Conservation (phyloP, 257 asterid species). For the Plantago ovata region DNA sequence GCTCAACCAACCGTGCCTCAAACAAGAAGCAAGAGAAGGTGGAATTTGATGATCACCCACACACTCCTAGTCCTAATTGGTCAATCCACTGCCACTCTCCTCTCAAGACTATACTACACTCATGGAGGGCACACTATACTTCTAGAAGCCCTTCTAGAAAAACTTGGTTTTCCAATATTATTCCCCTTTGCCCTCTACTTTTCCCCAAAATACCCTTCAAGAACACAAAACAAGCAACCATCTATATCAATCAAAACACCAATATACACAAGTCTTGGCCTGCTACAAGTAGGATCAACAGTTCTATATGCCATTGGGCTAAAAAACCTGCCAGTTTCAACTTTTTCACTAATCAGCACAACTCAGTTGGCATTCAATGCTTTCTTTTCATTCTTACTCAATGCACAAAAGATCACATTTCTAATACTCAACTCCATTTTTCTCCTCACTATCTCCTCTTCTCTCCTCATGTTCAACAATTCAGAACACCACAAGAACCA, state of each 20-base stretch:
- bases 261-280: conserved; percentile 35
- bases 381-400: conserved; percentile 43
- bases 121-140: conserved; percentile 52
- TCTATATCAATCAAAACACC: conserved; percentile 7
- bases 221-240: conserved; percentile 14
- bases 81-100: conserved; percentile 39
- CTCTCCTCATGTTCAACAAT: conserved; percentile 27
- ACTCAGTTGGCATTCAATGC: conserved; percentile 58
- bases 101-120: conserved; percentile 44
- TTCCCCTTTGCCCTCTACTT: conserved; percentile 38
- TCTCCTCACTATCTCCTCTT: conserved; percentile 42
- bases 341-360: conserved; percentile 45
- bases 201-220: not conserved
- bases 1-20: not conserved
- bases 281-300: conserved; percentile 25
- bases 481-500: not conserved
- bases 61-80: conserved; percentile 36
- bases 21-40: conserved; percentile 25
- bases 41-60: conserved; percentile 36
- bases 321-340: conserved; percentile 45
- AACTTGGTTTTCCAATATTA: conserved; percentile 48
- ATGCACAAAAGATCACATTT: conserved; percentile 40
- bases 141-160: conserved; percentile 44
- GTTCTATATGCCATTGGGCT: conserved; percentile 47
- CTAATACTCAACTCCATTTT: conserved; percentile 42